phyloP scores from a whole-genome alignment of 371 early-diverging fungal genomes.

The Cokeromyces recurvatus region DNA sequence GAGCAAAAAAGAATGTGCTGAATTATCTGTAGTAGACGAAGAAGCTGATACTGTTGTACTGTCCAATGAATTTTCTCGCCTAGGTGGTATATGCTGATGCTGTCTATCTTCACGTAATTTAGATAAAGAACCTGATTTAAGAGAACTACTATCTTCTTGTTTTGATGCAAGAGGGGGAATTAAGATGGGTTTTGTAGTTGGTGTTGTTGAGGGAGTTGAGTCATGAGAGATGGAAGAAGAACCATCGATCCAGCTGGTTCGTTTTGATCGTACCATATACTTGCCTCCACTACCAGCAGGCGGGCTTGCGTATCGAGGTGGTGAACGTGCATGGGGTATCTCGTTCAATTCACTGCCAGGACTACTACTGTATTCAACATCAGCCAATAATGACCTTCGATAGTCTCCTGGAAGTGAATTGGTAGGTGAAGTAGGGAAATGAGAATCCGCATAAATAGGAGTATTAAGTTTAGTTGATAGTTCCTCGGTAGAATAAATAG shows the following conservation, averaged over 20 bases:
- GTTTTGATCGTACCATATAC: conserved; percentile 33
- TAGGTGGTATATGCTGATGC: conserved; percentile 8
- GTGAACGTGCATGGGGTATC: conserved; percentile 12
- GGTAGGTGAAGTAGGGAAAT: conserved; percentile 16
- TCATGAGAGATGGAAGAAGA: conserved; percentile 21
- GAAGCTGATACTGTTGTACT: conserved; percentile 10
- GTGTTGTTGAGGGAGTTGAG: conserved; percentile 20
- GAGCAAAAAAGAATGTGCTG: background rate
- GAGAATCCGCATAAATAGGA: conserved; percentile 4
- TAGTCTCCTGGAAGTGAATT: conserved; percentile 11
- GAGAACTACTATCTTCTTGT: conserved; percentile 7
- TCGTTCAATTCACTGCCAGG: conserved; percentile 20
- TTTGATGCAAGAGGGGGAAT: conserved; percentile 6
- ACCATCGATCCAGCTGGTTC: conserved; percentile 37
- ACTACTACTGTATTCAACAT: conserved; percentile 19
- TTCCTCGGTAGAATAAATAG: conserved; percentile 28
- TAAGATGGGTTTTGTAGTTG: background rate
- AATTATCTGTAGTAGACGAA: conserved; percentile 8
- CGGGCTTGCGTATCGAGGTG: conserved; percentile 24
- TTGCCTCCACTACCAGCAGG: conserved; percentile 37
- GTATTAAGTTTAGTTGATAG: background rate
- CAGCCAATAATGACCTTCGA: conserved; percentile 16
- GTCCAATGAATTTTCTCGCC: conserved; percentile 16
- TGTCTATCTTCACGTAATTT: conserved; percentile 26
- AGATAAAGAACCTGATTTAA: conserved; percentile 30